Evolutionary conservation across 75 land plant genomes (phyloP).

Genomic region (Adiantum capillusveneris): DNA sequence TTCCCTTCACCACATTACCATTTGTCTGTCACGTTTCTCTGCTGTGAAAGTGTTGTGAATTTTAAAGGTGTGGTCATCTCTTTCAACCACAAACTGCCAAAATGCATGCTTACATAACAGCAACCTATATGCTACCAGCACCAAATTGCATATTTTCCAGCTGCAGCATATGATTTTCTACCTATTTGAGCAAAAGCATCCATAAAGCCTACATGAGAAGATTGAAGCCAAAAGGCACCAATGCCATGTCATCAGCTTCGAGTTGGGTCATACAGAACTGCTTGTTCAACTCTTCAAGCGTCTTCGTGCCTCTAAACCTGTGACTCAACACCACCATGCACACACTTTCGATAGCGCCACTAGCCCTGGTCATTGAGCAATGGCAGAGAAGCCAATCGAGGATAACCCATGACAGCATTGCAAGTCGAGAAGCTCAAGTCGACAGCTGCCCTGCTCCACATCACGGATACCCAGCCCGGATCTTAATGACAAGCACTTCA

Average conservation of each 20-base stretch:
- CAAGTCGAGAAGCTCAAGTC: constrained; percentile 25
- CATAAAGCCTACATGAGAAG: constrained; percentile 8
- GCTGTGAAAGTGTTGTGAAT: too few species aligned
- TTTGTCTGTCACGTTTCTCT: too few species aligned
- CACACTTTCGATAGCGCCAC: constrained; percentile 21
- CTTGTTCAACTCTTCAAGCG: constrained; percentile 19
- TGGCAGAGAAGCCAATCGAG: constrained; percentile 33
- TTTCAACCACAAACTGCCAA: too few species aligned
- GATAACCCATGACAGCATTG: constrained; percentile 28
- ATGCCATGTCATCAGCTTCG: constrained; percentile 29
- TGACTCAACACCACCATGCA: constrained; percentile 29
- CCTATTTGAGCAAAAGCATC: too few species aligned
- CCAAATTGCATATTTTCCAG: too few species aligned
- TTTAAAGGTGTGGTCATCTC: too few species aligned
- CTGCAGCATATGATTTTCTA: too few species aligned
- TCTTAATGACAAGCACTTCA: constrained; percentile 24
- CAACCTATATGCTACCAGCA: too few species aligned
- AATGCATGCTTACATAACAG: too few species aligned
- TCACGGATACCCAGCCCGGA: constrained; percentile 26
- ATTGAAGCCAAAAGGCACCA: constrained; percentile 30
- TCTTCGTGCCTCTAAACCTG: constrained; percentile 18
- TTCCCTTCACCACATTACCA: too few species aligned
- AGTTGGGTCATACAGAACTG: constrained; percentile 22
- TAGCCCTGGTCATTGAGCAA: constrained; percentile 28
- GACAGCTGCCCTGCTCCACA: constrained; percentile 20